A percentile compares a stretch with the other conserved stretches of the same genome.
These are phyloP conservation scores for Cyberlindnera petersonii DNA, from an alignment of 805 yeast species.

Conservation along the genomic window DNA sequence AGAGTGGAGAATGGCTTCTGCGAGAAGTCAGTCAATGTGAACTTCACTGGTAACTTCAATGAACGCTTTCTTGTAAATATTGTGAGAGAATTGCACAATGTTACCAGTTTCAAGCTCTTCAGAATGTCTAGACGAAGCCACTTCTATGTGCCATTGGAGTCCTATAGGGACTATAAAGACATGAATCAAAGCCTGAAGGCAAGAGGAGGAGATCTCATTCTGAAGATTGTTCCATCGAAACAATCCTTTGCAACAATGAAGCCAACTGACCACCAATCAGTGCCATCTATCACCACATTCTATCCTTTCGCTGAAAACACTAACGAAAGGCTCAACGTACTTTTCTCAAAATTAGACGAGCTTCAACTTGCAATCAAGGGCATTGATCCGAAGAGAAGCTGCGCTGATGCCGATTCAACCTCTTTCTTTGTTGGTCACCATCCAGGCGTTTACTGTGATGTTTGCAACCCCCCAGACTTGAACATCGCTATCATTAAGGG, in stretches of 20 bases:
- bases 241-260: not conserved
- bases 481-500: slow-evolving; percentile 3
- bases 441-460: slow-evolving; percentile 13
- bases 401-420: too few species aligned
- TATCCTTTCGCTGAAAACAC: slow-evolving; percentile 1
- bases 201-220: slow-evolving; percentile 13
- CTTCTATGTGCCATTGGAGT: slow-evolving; percentile 9
- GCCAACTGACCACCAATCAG: not conserved
- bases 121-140: slow-evolving; percentile 17
- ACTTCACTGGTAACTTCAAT: slow-evolving; percentile 2
- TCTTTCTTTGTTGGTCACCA: slow-evolving; percentile 3
- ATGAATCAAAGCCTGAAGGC: slow-evolving; percentile 15
- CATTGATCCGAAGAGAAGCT: not conserved
- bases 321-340: slow-evolving; percentile 4
- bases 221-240: slow-evolving; percentile 6
- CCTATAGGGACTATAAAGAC: slow-evolving; percentile 11
- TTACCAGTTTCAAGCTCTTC: slow-evolving; percentile 8
- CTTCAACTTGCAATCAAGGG: slow-evolving; percentile 5
- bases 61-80: slow-evolving; percentile 1
- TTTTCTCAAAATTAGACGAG: slow-evolving; percentile 10
- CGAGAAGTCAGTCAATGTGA: not conserved
- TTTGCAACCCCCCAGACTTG: slow-evolving; percentile 12
- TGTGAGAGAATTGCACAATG: slow-evolving; percentile 3
- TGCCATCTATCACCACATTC: too few species aligned
- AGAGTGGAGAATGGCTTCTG: slow-evolving; percentile 6